Conservation (phyloP, 768 basidiomycete species). For the Phaeolepiota aurea region DNA sequence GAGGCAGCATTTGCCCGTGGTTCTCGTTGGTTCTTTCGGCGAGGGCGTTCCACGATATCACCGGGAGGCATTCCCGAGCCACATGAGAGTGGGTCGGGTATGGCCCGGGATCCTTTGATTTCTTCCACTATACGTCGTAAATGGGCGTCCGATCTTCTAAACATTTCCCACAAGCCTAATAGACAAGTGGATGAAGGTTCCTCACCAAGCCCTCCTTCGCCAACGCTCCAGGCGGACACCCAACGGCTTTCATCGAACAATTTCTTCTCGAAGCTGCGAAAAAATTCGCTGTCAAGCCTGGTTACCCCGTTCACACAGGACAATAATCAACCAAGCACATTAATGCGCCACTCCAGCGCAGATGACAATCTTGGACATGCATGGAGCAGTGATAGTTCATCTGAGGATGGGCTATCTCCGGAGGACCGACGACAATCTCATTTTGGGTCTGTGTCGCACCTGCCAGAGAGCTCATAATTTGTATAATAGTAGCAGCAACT, state of each 20-base stretch:
- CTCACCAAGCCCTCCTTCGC: conserved; percentile 5
- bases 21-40: conserved; percentile 46
- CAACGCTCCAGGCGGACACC: conserved; percentile 1
- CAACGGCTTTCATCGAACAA: conserved; percentile 15
- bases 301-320: conserved; percentile 24
- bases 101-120: conserved; percentile 25
- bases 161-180: conserved; percentile 9
- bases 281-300: conserved; percentile 36
- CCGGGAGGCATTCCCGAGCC: conserved; percentile 24
- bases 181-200: conserved; percentile 1
- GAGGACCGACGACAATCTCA: conserved; percentile 6
- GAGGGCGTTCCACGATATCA: conserved; percentile 28
- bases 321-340: conserved; percentile 11
- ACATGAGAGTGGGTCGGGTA: conserved; percentile 20
- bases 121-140: conserved; percentile 36
- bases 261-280: conserved; percentile 34
- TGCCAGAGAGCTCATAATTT: neutral
- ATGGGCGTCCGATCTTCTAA: conserved; percentile 37
- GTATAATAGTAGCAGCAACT: neutral
- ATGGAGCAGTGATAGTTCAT: conserved; percentile 60
- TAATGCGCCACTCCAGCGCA: conserved; percentile 14
- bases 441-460: neutral
- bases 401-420: conserved; percentile 29
- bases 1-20: conserved; percentile 62
- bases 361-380: conserved; percentile 23